phyloP scores from a whole-genome alignment of 1,139 yeast genomes.

The Scheffersomyces cryptocercus region DNA sequence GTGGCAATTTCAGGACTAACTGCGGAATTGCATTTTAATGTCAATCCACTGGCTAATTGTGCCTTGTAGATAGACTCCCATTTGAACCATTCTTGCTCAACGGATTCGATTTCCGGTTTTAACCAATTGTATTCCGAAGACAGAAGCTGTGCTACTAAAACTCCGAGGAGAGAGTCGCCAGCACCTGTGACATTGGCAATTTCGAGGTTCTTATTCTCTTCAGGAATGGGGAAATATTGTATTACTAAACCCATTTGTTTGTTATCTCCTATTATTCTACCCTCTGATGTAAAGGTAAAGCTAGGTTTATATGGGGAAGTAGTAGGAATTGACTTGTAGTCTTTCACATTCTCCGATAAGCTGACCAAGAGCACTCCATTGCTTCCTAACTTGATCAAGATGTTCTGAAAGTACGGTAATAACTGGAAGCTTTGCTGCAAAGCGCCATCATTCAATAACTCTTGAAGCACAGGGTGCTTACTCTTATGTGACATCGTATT shows the following conservation, averaged over 20 bases:
- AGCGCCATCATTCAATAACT: conserved; percentile 48
- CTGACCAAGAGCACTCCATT: conserved; percentile 59
- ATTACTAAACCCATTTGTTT: conserved; percentile 51
- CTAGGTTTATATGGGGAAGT: conserved; percentile 32
- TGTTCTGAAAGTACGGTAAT: conserved; percentile 70
- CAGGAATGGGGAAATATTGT: conserved; percentile 62
- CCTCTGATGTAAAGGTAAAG: conserved; percentile 16
- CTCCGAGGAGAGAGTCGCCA: conserved; percentile 71
- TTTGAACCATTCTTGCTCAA: conserved; percentile 33
- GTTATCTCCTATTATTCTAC: conserved; percentile 13
- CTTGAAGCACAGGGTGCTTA: conserved; percentile 15
- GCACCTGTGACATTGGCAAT: conserved; percentile 68
- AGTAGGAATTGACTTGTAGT: conserved; percentile 38
- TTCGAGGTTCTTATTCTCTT: conserved; percentile 26
- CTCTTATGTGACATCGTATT: conserved; percentile 23
- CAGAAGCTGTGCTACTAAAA: conserved; percentile 30
- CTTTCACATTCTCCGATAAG: conserved; percentile 27
- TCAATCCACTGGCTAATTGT: conserved; percentile 56
- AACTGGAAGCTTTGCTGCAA: conserved; percentile 71
- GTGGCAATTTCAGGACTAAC: conserved; percentile 18
- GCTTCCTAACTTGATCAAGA: conserved; percentile 67
- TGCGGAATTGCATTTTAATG: conserved; percentile 36
- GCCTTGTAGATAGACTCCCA: conserved; percentile 45
- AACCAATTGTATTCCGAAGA: conserved; percentile 23
- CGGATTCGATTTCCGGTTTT: conserved; percentile 18